phyloP scores from a whole-genome alignment of 805 yeast species.

The Myxozyma geophila region DNA sequence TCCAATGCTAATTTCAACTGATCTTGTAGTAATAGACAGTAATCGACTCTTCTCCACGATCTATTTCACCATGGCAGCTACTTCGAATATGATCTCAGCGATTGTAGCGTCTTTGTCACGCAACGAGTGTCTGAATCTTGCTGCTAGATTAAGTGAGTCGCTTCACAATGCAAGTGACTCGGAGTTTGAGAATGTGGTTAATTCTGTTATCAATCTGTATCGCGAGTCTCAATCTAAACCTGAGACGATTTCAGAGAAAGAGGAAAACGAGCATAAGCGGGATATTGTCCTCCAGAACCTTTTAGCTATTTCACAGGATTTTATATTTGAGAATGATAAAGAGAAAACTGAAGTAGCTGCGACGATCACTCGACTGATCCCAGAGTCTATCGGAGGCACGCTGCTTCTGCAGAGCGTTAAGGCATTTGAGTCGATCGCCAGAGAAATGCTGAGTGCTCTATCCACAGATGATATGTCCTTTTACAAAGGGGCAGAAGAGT shows the following conservation, averaged over 20 bases:
- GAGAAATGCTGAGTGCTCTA: neutral
- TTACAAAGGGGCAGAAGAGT: neutral
- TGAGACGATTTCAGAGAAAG: neutral
- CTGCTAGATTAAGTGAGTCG: neutral
- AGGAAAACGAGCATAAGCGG: neutral
- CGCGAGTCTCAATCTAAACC: neutral
- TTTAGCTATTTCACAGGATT: neutral
- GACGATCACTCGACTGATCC: neutral
- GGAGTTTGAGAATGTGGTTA: neutral
- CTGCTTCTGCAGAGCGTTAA: neutral
- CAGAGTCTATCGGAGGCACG: neutral
- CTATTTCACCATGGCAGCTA: neutral
- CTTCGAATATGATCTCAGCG: neutral
- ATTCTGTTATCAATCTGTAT: neutral
- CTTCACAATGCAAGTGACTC: neutral
- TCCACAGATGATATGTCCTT: constrained; percentile 22
- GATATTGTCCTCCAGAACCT: neutral
- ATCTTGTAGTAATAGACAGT: neutral
- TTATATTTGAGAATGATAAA: neutral
- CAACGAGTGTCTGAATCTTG: constrained; percentile 1
- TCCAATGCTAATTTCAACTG: no score
- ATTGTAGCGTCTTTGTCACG: neutral
- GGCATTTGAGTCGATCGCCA: neutral
- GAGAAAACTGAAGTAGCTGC: neutral
- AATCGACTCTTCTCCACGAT: neutral